A percentile compares a stretch with the other conserved stretches of the same genome.
These are phyloP conservation scores for Harringtonia aguacate DNA, from an alignment of 2,329 filamentous ascomycete species.

Conservation along the genomic window DNA sequence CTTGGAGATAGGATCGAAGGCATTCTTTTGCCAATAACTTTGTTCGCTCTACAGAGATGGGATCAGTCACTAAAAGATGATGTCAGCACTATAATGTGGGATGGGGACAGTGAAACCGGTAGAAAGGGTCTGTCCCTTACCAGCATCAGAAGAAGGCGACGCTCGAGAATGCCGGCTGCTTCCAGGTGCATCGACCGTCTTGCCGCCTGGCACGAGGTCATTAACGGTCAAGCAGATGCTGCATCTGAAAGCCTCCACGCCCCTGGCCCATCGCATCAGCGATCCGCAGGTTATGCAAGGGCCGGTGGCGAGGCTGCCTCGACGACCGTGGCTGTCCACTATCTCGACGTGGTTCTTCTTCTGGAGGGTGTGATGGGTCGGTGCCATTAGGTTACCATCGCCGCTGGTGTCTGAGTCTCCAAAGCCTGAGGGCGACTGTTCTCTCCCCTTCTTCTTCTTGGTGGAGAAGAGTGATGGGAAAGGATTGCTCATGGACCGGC, in stretches of 20 bases:
- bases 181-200: neutral
- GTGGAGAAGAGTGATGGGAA: conserved; percentile 61
- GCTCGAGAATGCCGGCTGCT: neutral
- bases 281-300: conserved; percentile 82
- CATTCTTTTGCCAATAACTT: conserved; percentile 35
- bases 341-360: conserved; percentile 18
- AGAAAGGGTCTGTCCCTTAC: neutral
- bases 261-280: conserved; percentile 66
- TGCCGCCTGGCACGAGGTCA: conserved; percentile 47
- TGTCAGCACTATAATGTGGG: neutral
- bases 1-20: conserved; percentile 24
- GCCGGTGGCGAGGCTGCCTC: conserved; percentile 52
- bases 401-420: conserved; percentile 28
- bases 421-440: conserved; percentile 17
- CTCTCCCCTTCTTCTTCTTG: conserved; percentile 42
- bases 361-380: neutral
- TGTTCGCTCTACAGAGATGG: conserved; percentile 50
- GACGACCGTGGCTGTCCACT: conserved; percentile 22
- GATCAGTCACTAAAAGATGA: conserved; percentile 3
- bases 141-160: neutral
- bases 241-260: conserved; percentile 67
- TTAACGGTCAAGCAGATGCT: conserved; percentile 79
- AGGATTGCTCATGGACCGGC: conserved; percentile 69
- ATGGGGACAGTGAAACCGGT: neutral
- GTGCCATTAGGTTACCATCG: conserved; percentile 21